Evolutionary conservation across 164 flowering plant genomes (phyloP), one percentile per base, ranked within the genome.

Genomic region (Echeveria elegans): DNA sequence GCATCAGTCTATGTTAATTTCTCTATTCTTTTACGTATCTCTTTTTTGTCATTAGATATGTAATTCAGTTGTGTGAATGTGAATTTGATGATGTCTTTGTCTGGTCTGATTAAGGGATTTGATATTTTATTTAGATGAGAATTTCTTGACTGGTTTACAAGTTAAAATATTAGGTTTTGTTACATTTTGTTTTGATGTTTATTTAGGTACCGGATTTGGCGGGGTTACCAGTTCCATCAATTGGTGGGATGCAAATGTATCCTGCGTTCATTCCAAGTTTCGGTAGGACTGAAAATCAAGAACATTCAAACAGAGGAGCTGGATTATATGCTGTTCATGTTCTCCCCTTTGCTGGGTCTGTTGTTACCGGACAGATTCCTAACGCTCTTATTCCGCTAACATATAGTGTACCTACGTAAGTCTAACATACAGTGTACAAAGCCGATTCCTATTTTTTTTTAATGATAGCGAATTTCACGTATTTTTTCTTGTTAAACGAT

Each of bases 291-390:
- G 85, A n/a, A n/a, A n/a, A n/a, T n/a, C n/a, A 82, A 65, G 90
- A 90, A 34, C 92, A 83, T 41, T 65, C 41, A 68, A 85, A 88
- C 65, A 81, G 73, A 70, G 96, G 98, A 71, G 82, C 89, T 7
- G 97, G 98, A 43, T 75, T 94, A 63, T 94, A 94, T 84, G 97
- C 96, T 70, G 90, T 93, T 72, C 91, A 96, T 24, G 79, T 80
- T 73, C 69, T 68, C 30, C 91, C 91, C 6, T 82, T 63, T 65
- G 75, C 70, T 81, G 88, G 89, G n/a, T 78, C 80, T 1, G 31
- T n/a, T n/a, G n/a, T 34, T 3, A 3, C 37, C 71, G 97, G 95
- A 70, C 66, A 83, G 71, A 82, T 92, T 38, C 45, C 85, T 7
- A 84, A 81, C 70, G 72, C 80, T 26, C 96, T 94, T 64, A 86